phyloP scores from a whole-genome alignment of 805 yeast species.

The Kluyveromyces dobzhanskii region DNA sequence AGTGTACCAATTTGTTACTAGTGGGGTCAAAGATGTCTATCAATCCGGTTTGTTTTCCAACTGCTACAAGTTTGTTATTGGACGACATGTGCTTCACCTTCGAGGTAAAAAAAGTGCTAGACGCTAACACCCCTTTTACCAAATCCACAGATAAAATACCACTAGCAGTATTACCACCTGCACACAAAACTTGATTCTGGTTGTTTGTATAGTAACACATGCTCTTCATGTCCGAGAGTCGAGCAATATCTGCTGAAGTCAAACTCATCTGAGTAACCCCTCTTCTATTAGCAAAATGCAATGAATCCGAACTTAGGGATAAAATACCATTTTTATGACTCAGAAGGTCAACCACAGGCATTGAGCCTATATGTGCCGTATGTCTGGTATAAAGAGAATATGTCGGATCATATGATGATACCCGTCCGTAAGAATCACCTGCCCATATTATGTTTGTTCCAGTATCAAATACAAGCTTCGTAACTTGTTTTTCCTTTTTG shows the following conservation, averaged over 20 bases:
- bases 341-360: slow-evolving; percentile 44
- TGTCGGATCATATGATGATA: slow-evolving; percentile 38
- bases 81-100: slow-evolving; percentile 42
- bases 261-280: slow-evolving; percentile 40
- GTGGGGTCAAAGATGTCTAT: slow-evolving; percentile 58
- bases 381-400: slow-evolving; percentile 52
- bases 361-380: slow-evolving; percentile 37
- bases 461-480: slow-evolving; percentile 50
- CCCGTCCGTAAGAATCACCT: slow-evolving; percentile 55
- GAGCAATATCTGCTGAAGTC: slow-evolving; percentile 25
- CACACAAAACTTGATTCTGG: slow-evolving; percentile 38
- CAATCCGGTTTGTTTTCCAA: slow-evolving; percentile 53
- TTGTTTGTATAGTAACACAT: slow-evolving; percentile 36
- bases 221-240: slow-evolving; percentile 29
- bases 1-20: slow-evolving; percentile 38
- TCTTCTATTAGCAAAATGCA: slow-evolving; percentile 47
- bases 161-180: slow-evolving; percentile 28
- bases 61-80: slow-evolving; percentile 43
- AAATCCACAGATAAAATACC: slow-evolving; percentile 38
- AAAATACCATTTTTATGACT: slow-evolving; percentile 51
- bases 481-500: slow-evolving; percentile 24
- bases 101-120: slow-evolving; percentile 35
- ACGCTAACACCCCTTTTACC: slow-evolving; percentile 30
- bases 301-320: slow-evolving; percentile 42
- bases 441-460: slow-evolving; percentile 77